Evolutionary conservation across 805 yeast species (phyloP), one percentile per base, ranked within the genome.

Genomic region (Maudiozyma turicensis): DNA sequence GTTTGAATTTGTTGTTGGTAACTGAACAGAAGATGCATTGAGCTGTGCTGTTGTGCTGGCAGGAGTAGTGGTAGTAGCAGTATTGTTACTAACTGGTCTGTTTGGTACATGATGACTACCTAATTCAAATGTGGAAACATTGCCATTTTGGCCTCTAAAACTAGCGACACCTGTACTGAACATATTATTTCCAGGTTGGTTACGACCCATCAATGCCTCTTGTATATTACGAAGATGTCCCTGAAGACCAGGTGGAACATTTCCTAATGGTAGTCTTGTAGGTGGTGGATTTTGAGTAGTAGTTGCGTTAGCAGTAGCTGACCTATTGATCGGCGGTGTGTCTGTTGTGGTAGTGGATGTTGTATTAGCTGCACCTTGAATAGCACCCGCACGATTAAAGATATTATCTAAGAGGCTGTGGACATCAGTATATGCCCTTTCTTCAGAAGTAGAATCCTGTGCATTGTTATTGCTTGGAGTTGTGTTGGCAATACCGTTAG

Each of bases 131-230:
- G 64, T 61, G 5, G 64, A 50, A 8, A 65, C 67, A 14, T 50
- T 47, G 10, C 69, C 69, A 43, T 54, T 51, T 20, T 49, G 55
- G 40, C 54, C 53, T 54, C 69, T 61, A 42, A 50, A 57, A 52
- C 68, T 64, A 8, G 67, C 69, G 8, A 64, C 69, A 28, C 69
- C 69, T 5, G 61, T 50, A 48, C 54, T 58, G 40, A 65, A 65
- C 47, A 62, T 14, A 50, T 34, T 31, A 6, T 39, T 33, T 5
- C 29, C 44, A 13, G 32, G 20, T 10, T n/a, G 29, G 13, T 41
- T 26, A 40, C 26, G 31, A 14, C 35, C 41, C 3, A 44, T 30
- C 1, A 41, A 40, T 6, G 32, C 40, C 11, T 20, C 34, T 30
- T 28, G 14, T 31, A 50, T 32, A 14, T 42, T 32, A 2, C 30